Evolutionary conservation across 2,329 filamentous ascomycete species (phyloP), one percentile per base, ranked within the genome.

Genomic region (Phialophora macrospora): DNA sequence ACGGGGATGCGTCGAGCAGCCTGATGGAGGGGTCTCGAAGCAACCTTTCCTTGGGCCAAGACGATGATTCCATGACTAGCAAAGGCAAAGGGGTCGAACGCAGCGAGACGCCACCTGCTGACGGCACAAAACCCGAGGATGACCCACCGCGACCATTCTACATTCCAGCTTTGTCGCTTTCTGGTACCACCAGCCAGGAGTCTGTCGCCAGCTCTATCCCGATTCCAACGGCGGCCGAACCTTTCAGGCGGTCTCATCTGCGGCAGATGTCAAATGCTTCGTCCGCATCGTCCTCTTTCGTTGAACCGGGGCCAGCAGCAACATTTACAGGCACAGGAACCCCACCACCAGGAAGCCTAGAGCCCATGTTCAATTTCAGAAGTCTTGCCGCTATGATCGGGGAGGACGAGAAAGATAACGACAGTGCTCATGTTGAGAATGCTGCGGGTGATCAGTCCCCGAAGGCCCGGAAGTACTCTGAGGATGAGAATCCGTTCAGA

Each of bases 321-420:
- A 49, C 62, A 32, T 67, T 69, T 54, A 58, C 64, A 12, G 67
- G 67, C 34, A 1, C 65, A 52, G 60, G 63, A 88, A 76, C 17
- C 79, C 80, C 62, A 80, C 82, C 20, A 81, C 79, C 20, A 71
- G 68, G 66, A 54, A 69, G 65, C 80, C 83, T 84, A 0, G 93
- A 97, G 74, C 87, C 92, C 2, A 87, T 97, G 85, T 95, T 96
- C 78, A 97, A 97, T 76, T 97, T 97, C 75, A 85, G 88, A 63
- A 97, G 92, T 71, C 80, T 98, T 24, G 91, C 92, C 1, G 91
- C 92, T 68, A 91, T 96, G 76, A 91, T 97, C 32, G 91, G 89
- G 0, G 87, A 85, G 46, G 84, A 88, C 57, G 85, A 88, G 49
- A 82, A 84, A 63, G 74, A 74, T 8, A 76, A 76, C 6, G 74